phyloP scores from a whole-genome alignment of 73 alveolate species.

The Tetrahymena malaccensis region DNA sequence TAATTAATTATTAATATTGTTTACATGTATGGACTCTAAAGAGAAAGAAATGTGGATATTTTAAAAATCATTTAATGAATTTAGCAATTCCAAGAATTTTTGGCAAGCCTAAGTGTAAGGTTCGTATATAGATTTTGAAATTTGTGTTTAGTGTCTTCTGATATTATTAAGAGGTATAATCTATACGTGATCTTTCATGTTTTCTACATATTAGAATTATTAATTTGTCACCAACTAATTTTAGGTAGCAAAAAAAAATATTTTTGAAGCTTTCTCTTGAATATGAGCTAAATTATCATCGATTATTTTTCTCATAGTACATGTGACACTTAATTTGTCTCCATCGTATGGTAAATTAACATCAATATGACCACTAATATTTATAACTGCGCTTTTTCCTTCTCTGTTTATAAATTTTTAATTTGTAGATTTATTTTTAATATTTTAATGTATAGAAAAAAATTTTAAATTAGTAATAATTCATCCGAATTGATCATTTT shows the following conservation, averaged over 20 bases:
- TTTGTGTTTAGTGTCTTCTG: background rate
- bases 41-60: slow-evolving; percentile 19
- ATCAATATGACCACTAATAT: slow-evolving; percentile 1
- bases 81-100: background rate
- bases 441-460: background rate
- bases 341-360: slow-evolving; percentile 30
- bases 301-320: background rate
- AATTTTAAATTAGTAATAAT: background rate
- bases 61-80: background rate
- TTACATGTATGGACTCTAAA: slow-evolving; percentile 30
- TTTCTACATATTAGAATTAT: background rate
- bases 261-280: background rate
- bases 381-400: background rate
- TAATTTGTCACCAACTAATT: background rate
- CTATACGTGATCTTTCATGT: background rate
- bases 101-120: slow-evolving; percentile 18
- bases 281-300: background rate
- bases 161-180: background rate
- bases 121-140: background rate
- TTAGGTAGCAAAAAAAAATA: background rate
- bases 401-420: background rate
- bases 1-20: background rate
- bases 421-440: background rate
- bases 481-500: background rate
- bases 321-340: slow-evolving; percentile 14